These are phyloP conservation scores for Chalciporus chontae DNA, from an alignment of 768 basidiomycete species.

Conservation along the genomic window DNA sequence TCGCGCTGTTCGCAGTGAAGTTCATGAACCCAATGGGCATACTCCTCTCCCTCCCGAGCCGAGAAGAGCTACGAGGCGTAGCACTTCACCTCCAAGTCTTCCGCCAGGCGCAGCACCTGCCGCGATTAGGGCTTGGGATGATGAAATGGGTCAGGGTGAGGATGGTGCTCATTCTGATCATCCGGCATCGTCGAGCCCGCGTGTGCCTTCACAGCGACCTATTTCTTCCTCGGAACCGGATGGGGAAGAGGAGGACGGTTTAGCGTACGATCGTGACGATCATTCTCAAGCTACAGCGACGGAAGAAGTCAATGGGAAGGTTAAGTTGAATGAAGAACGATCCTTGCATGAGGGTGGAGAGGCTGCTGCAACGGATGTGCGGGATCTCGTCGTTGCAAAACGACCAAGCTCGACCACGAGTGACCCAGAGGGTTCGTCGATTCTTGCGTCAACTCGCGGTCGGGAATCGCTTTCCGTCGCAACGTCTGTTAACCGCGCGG, in stretches of 20 bases:
- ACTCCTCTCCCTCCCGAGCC: constrained; percentile 10
- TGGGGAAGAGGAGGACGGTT: constrained; percentile 27
- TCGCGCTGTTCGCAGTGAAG: background rate
- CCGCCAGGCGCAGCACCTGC: constrained; percentile 43
- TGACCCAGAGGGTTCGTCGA: background rate
- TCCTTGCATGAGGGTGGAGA: constrained; percentile 10
- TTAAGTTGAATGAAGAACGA: constrained; percentile 13
- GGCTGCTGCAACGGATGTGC: constrained; percentile 1
- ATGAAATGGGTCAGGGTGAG: constrained; percentile 32
- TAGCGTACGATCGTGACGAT: constrained; percentile 24
- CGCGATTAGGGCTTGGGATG: constrained; percentile 35
- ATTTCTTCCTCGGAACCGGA: constrained; percentile 31
- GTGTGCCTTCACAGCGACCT: constrained; percentile 32
- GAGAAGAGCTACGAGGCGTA: constrained; percentile 27
- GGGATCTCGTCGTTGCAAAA: background rate
- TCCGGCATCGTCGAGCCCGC: constrained; percentile 30
- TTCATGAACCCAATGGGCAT: constrained; percentile 1
- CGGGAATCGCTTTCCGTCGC: background rate
- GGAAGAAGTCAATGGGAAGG: background rate
- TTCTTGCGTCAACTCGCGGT: background rate
- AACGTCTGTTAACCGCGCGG: constrained; percentile 1
- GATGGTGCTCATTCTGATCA: constrained; percentile 29
- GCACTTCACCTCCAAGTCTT: constrained; percentile 37
- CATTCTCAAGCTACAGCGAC: constrained; percentile 5
- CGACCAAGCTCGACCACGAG: background rate